phyloP scores from a whole-genome alignment of 2,329 filamentous ascomycete genomes.

The Pseudocercospora macadamiae region DNA sequence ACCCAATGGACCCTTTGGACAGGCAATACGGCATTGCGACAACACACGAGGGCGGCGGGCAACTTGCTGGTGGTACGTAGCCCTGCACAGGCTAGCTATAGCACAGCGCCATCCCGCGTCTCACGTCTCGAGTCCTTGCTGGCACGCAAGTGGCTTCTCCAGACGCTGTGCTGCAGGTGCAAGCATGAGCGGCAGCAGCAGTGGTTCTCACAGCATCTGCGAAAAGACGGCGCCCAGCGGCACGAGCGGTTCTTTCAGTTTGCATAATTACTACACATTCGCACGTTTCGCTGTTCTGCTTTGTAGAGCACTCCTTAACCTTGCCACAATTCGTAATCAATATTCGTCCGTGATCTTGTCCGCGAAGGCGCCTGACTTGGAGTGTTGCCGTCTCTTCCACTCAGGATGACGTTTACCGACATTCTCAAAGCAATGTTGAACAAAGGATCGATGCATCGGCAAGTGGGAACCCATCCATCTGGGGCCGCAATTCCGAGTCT shows the following conservation, averaged over 20 bases:
- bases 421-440: neutral
- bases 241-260: neutral
- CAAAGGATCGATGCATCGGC: neutral
- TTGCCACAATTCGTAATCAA: neutral
- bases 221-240: neutral
- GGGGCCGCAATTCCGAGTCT: neutral
- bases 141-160: neutral
- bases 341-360: neutral
- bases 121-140: neutral
- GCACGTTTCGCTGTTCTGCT: neutral
- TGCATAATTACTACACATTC: neutral
- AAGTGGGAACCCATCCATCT: neutral
- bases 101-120: neutral
- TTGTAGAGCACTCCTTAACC: neutral
- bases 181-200: neutral
- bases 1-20: neutral
- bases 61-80: neutral
- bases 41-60: neutral
- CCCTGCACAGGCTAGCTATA: neutral
- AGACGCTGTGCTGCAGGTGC: neutral
- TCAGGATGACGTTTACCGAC: neutral
- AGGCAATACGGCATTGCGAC: constrained; percentile 1
- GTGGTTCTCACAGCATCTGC: neutral
- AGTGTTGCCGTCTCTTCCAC: neutral
- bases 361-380: neutral